Conservation (phyloP, 2,329 filamentous ascomycete species). For the Diaporthe velutina region DNA sequence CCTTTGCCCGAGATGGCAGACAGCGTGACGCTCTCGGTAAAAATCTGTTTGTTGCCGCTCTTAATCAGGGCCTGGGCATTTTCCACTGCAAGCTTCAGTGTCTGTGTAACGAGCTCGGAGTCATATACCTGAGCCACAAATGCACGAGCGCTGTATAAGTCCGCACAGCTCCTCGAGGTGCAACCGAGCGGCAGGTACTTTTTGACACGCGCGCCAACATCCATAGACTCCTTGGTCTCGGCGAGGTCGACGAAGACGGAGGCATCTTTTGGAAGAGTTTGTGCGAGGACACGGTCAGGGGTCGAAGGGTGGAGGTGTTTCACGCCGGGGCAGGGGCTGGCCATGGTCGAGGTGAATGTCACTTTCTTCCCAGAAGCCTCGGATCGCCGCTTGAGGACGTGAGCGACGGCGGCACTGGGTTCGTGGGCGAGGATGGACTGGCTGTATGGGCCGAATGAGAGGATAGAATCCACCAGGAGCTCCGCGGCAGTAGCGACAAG, state of each 20-base stretch:
- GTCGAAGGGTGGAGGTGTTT: constrained; percentile 11
- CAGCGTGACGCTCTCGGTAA: constrained; percentile 11
- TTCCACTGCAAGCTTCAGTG: neutral
- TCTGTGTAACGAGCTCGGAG: neutral
- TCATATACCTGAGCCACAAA: constrained; percentile 16
- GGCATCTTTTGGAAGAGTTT: constrained; percentile 3
- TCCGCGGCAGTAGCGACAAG: constrained; percentile 15
- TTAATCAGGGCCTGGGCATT: neutral
- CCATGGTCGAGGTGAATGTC: constrained; percentile 13
- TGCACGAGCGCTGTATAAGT: constrained; percentile 19
- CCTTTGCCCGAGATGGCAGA: constrained; percentile 1
- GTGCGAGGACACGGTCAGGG: constrained; percentile 9
- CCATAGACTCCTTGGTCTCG: constrained; percentile 12
- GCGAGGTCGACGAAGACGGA: constrained; percentile 7
- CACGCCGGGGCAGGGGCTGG: neutral
- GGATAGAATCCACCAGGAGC: constrained; percentile 12
- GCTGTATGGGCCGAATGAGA: neutral
- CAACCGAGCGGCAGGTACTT: constrained; percentile 21
- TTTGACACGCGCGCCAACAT: constrained; percentile 1
- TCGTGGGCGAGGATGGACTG: constrained; percentile 9
- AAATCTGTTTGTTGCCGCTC: neutral
- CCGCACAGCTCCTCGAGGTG: neutral
- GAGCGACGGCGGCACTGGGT: neutral
- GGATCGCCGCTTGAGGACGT: neutral
- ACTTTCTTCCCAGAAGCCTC: constrained; percentile 6